These are phyloP conservation scores for Rosa rugosa DNA, from an alignment of 306 rosid genomes.

Conservation along the genomic window DNA sequence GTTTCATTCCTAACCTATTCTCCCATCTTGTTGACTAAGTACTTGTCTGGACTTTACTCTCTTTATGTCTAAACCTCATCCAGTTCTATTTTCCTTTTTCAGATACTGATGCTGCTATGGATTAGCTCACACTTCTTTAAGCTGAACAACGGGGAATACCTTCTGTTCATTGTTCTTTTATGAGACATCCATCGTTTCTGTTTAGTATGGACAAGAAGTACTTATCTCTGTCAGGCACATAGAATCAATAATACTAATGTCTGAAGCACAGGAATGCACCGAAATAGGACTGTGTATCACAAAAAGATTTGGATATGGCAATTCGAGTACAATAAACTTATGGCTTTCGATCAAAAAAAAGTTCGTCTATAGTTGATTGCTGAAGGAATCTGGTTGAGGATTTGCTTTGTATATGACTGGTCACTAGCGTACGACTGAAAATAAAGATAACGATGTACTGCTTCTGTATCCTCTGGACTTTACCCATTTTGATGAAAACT, in stretches of 20 bases:
- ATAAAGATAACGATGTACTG: constrained; percentile 75
- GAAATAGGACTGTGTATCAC: constrained; percentile 84
- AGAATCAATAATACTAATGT: constrained; percentile 82
- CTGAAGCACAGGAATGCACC: constrained; percentile 92
- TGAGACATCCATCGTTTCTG: constrained; percentile 1
- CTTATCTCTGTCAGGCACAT: constrained; percentile 92
- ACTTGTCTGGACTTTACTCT: constrained; percentile 10
- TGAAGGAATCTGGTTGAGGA: background rate
- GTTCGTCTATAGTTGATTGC: background rate
- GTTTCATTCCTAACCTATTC: constrained; percentile 14
- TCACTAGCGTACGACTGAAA: constrained; percentile 77
- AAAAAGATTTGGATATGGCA: constrained; percentile 91
- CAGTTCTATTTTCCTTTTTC: constrained; percentile 19
- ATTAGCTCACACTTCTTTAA: constrained; percentile 74
- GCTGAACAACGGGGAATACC: constrained; percentile 87
- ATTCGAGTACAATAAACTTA: constrained; percentile 45
- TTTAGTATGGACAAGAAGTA: constrained; percentile 90
- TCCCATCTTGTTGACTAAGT: constrained; percentile 10
- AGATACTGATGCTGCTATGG: constrained; percentile 89
- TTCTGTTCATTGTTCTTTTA: constrained; percentile 43
- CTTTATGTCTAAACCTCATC: background rate
- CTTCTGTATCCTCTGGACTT: constrained; percentile 54
- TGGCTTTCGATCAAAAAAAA: background rate
- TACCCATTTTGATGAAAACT: constrained; percentile 55
- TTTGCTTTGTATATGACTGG: constrained; percentile 47